Percentiles rank a stretch among this genome's conserved stretches.
Evolutionary conservation across 768 basidiomycete genomes (phyloP).

Genomic region (Lactarius evosmus): DNA sequence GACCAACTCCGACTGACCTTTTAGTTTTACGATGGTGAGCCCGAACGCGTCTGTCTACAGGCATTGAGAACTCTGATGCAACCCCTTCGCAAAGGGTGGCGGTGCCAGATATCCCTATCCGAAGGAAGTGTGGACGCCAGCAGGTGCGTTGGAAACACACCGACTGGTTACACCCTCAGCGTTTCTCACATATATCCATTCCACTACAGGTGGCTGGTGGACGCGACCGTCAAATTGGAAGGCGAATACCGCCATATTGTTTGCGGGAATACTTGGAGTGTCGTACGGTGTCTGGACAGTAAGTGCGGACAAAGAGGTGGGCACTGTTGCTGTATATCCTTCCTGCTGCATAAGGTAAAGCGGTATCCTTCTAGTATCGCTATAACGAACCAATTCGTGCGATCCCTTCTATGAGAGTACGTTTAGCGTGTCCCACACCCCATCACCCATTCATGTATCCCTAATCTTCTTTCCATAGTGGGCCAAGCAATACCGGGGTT

Average conservation of each 20-base stretch:
- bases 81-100: conserved; percentile 55
- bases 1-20: conserved; percentile 1
- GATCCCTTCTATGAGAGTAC: conserved; percentile 29
- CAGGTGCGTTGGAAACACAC: conserved; percentile 51
- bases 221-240: conserved; percentile 87
- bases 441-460: background rate
- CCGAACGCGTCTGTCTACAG: background rate
- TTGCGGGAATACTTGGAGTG: conserved; percentile 62
- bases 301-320: conserved; percentile 78
- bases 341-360: background rate
- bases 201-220: conserved; percentile 87
- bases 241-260: conserved; percentile 73
- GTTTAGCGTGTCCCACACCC: background rate
- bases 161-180: background rate
- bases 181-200: background rate
- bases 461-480: conserved; percentile 16
- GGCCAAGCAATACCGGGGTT: conserved; percentile 25
- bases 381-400: conserved; percentile 26
- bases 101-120: conserved; percentile 89
- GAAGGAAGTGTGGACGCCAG: conserved; percentile 92
- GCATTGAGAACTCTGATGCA: background rate
- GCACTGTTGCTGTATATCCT: conserved; percentile 30
- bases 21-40: conserved; percentile 22
- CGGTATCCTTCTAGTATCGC: conserved; percentile 12
- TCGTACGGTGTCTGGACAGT: conserved; percentile 67